A percentile compares a stretch with the other conserved stretches of the same genome.
These are phyloP conservation scores for Polyporus arcularius DNA, from an alignment of 768 basidiomycete species.

Conservation along the genomic window DNA sequence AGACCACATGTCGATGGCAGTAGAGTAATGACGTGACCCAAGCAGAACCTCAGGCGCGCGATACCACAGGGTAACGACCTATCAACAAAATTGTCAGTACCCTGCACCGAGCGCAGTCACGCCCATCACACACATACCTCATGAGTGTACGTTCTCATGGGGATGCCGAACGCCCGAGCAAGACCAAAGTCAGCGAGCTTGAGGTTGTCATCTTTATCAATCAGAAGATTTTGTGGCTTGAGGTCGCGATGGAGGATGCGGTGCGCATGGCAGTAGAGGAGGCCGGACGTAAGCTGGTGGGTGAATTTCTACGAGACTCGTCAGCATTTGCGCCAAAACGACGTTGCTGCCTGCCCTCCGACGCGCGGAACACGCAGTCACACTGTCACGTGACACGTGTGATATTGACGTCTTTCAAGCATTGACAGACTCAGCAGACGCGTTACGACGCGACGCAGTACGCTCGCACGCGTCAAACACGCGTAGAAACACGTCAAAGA, in stretches of 20 bases:
- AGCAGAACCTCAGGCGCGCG: constrained; percentile 97
- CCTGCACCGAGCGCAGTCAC: neutral
- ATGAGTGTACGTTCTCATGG: constrained; percentile 98
- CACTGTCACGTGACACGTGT: constrained; percentile 26
- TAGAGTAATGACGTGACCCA: constrained; percentile 94
- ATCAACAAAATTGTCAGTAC: neutral
- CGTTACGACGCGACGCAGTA: constrained; percentile 29
- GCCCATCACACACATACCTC: constrained; percentile 58
- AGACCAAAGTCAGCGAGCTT: constrained; percentile 97
- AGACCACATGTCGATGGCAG: constrained; percentile 99
- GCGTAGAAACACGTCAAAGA: constrained; percentile 23
- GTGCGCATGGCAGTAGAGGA: constrained; percentile 94
- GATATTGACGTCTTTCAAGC: constrained; percentile 8
- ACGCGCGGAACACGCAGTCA: constrained; percentile 6
- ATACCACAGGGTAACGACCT: constrained; percentile 99
- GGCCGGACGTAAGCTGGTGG: constrained; percentile 86
- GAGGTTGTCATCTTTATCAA: constrained; percentile 85
- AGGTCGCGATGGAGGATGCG: constrained; percentile 96
- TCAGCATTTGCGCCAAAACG: neutral
- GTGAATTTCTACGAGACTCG: constrained; percentile 80
- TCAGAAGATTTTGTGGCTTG: constrained; percentile 94
- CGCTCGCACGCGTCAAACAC: constrained; percentile 32
- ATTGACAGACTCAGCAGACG: constrained; percentile 14
- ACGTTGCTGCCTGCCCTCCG: neutral
- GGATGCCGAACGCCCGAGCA: constrained; percentile 96